Evolutionary conservation across 2,329 filamentous ascomycete genomes (phyloP), one percentile per base, ranked within the genome.

Genomic region (Fusarium circinatum): DNA sequence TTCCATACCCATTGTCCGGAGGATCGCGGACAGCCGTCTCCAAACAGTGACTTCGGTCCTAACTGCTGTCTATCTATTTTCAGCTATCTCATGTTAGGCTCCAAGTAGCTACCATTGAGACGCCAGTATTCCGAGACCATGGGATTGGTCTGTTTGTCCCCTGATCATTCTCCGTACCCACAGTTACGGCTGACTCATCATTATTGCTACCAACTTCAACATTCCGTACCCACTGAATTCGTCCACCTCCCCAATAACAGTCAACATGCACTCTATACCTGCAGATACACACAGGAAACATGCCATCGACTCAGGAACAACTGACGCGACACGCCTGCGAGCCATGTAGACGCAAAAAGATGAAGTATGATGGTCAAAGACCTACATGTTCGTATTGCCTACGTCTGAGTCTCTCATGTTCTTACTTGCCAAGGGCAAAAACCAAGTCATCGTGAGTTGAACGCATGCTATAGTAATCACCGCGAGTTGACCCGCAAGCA

Each of bases 381-480:
- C 44, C 44, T 8, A 11, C 24, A 7, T 47, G 44, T 22, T 28
- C 44, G 0, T 47, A 47, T 22, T 47, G 44, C 13, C 4, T 47
- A 28, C 44, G 44, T 28, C 8, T 47, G 13, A 28, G 0, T 3
- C 8, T 28, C 6, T 0, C 6, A 4, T 47, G 44, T 15, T 28
- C 24, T 47, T 47, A 47, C 13, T 22, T 47, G 8, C 44, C 44
- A 5, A 28, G 44, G 24, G 18, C 44, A 22, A 28, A 28, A 22
- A 22, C 24, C 6, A 47, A 28, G 24, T 47, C 8, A 22, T 15
- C 6, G 44, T 47, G 18, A 47, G 44, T 47, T 28, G 0, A 47
- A 5, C 0, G 2, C 18, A 8, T 22, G 5, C 8, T 4, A 18
- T 5, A 15, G 7, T 44, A 4, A 2, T 12, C 18, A 14, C 4